Conservation (phyloP, 345 rosid genomes). For the Gossypium raimondii region DNA sequence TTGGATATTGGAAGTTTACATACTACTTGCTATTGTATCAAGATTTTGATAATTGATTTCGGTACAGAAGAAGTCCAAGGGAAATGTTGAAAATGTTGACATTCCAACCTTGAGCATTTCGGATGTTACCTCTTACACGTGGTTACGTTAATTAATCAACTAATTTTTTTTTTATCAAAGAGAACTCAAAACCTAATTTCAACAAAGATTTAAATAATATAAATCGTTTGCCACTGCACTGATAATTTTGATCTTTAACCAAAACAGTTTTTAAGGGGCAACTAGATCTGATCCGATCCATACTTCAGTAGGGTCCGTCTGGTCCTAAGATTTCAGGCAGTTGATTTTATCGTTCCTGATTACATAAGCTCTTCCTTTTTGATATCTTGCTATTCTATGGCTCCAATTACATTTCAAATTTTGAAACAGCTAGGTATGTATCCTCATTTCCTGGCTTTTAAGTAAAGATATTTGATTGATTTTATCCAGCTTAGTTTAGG, state of each 20-base stretch:
- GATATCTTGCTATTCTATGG: not conserved
- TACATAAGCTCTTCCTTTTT: not conserved
- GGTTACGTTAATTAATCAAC: too few species aligned
- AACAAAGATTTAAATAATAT: too few species aligned
- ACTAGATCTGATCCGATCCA: not conserved
- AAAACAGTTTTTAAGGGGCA: slow-evolving; percentile 3
- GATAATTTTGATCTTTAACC: too few species aligned
- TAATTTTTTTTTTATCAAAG: too few species aligned
- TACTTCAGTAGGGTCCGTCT: slow-evolving; percentile 23
- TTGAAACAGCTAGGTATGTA: not conserved
- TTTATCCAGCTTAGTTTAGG: not conserved
- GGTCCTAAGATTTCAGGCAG: slow-evolving; percentile 28
- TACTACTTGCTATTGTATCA: too few species aligned
- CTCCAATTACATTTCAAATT: not conserved
- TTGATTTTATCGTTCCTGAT: not conserved
- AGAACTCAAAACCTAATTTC: too few species aligned
- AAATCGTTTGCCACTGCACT: too few species aligned
- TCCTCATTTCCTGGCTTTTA: not conserved
- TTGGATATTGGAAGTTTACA: not conserved
- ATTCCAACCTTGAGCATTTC: too few species aligned
- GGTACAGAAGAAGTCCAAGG: too few species aligned
- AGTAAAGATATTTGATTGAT: not conserved
- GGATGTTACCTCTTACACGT: too few species aligned
- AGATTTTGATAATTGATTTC: too few species aligned
- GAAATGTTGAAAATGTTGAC: too few species aligned